phyloP scores from a whole-genome alignment of 2,329 filamentous ascomycete species.

The Paecilomyces sp. region DNA sequence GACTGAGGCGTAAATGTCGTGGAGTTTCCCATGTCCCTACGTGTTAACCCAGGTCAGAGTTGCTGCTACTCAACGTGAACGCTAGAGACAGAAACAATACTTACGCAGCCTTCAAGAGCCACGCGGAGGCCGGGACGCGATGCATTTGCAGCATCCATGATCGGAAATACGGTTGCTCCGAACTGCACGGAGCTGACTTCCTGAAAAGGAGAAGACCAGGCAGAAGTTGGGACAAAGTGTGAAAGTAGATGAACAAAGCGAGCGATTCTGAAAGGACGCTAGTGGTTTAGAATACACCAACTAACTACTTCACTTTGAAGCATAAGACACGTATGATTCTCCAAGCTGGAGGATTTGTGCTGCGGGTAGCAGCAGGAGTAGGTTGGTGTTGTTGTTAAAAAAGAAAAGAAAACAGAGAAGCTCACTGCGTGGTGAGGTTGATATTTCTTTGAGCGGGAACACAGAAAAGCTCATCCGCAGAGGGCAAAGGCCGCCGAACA shows the following conservation, averaged over 20 bases:
- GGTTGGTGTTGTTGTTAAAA: background rate
- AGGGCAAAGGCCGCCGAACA: background rate
- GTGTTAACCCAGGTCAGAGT: slow-evolving; percentile 4
- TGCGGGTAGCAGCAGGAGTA: background rate
- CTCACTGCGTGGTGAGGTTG: background rate
- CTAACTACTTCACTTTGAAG: background rate
- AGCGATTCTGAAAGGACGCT: background rate
- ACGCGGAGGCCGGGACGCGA: slow-evolving; percentile 50
- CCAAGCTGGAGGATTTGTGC: background rate
- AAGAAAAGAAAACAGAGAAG: background rate
- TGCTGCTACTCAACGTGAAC: background rate
- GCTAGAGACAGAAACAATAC: slow-evolving; percentile 21
- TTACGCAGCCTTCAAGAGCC: slow-evolving; percentile 80
- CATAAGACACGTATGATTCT: background rate
- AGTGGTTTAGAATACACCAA: background rate
- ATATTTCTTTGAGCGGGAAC: background rate
- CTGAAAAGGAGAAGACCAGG: background rate
- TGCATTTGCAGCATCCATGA: slow-evolving; percentile 5
- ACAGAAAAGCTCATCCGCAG: background rate
- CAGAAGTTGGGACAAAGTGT: background rate
- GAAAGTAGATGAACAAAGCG: background rate
- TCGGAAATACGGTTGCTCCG: background rate
- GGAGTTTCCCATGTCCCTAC: slow-evolving; percentile 82
- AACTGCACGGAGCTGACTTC: background rate
- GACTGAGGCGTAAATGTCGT: slow-evolving; percentile 84